phyloP scores from a whole-genome alignment of 164 flowering plant genomes.

The Cinnamomum chago region DNA sequence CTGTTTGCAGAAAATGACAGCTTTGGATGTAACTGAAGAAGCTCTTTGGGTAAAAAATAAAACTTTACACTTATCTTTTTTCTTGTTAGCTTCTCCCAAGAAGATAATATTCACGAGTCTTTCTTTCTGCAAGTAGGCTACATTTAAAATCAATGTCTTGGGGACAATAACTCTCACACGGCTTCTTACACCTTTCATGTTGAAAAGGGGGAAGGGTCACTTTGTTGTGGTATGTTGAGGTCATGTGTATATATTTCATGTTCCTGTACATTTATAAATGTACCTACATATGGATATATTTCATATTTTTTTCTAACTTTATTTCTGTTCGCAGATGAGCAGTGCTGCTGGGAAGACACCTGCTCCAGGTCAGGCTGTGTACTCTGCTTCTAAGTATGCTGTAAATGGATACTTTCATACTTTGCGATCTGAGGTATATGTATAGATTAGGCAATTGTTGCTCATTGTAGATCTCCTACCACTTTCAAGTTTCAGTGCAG shows the following conservation, averaged over 20 bases:
- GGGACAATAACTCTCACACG: conserved; percentile 85
- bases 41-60: conserved; percentile 61
- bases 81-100: background rate
- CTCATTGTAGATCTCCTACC: background rate
- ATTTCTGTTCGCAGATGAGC: conserved; percentile 64
- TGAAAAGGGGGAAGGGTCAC: conserved; percentile 80
- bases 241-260: background rate
- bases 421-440: conserved; percentile 85
- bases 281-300: background rate
- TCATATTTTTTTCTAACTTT: background rate
- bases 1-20: conserved; percentile 71
- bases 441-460: background rate
- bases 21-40: conserved; percentile 69
- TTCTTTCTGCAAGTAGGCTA: conserved; percentile 37
- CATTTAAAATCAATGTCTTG: conserved; percentile 73
- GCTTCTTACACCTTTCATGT: conserved; percentile 71
- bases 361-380: conserved; percentile 93
- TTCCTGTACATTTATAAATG: background rate
- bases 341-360: conserved; percentile 98
- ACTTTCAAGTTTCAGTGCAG: background rate
- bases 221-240: conserved; percentile 84
- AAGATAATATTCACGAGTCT: background rate
- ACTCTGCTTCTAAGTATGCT: conserved; percentile 92
- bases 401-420: conserved; percentile 89
- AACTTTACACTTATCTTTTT: background rate